Evolutionary conservation across 2,329 filamentous ascomycete species (phyloP).

Genomic region (Alternaria arborescens): DNA sequence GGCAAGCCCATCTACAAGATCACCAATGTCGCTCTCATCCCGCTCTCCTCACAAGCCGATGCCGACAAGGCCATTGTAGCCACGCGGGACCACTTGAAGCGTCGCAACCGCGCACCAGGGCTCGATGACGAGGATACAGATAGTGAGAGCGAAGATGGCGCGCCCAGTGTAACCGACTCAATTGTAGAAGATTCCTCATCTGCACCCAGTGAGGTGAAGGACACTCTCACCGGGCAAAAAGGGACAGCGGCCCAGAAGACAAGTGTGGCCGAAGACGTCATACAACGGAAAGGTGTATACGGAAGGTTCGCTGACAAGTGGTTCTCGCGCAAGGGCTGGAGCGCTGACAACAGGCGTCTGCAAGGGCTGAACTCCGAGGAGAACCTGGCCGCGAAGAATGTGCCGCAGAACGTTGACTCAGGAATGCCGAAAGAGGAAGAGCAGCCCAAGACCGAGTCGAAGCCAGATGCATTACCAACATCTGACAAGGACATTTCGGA

Average conservation of each 20-base stretch:
- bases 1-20: slow-evolving; percentile 86
- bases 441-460: slow-evolving; percentile 22
- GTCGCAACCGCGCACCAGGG: slow-evolving; percentile 44
- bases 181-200: slow-evolving; percentile 46
- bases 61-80: slow-evolving; percentile 75
- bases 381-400: slow-evolving; percentile 51
- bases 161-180: slow-evolving; percentile 48
- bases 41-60: slow-evolving; percentile 77
- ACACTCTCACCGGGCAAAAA: slow-evolving; percentile 40
- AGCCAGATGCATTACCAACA: slow-evolving; percentile 32
- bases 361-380: slow-evolving; percentile 71
- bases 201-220: slow-evolving; percentile 46
- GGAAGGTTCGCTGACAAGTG: slow-evolving; percentile 89
- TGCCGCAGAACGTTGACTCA: slow-evolving; percentile 45
- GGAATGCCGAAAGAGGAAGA: slow-evolving; percentile 37
- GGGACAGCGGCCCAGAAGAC: slow-evolving; percentile 34
- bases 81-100: slow-evolving; percentile 60
- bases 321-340: slow-evolving; percentile 89
- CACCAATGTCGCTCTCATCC: slow-evolving; percentile 89
- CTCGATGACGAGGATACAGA: slow-evolving; percentile 41
- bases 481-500: slow-evolving; percentile 30
- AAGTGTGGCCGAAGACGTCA: slow-evolving; percentile 88
- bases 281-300: slow-evolving; percentile 81
- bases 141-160: slow-evolving; percentile 46
- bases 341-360: slow-evolving; percentile 71